Evolutionary conservation across 257 asterid genomes (phyloP), one percentile per base, ranked within the genome.

Genomic region (Solanum peruvianum): DNA sequence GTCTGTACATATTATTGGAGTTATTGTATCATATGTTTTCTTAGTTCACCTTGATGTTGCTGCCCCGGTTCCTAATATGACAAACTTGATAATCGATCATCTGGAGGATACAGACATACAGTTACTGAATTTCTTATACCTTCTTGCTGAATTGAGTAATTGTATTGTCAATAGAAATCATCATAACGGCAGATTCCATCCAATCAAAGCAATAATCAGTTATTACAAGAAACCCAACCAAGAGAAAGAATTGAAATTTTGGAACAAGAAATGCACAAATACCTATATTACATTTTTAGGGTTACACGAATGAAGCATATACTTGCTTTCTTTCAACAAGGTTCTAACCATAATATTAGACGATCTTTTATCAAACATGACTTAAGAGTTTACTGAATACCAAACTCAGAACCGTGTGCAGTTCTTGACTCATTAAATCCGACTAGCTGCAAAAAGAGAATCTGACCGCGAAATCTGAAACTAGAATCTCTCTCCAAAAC

Each of bases 401-500:
- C 76, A 85, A 66, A 85, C 82, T 64, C 64, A 42, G 44, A 49
- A 66, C 60, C 77, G 66, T 10, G 81, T 41, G 80, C 44, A 42
- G 42, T 85, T 41, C 41, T 47, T 47, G 21, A 67, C 76, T 67
- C 60, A 71, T 35, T 33, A 23, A 60, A 27, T 41, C 60, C 21
- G 41, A 71, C 85, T 64, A 41, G 81, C 78, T 42, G 77, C 87
- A 67, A 37, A 85, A 83, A 44, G 69, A 44, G 67, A 27, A 58
- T n/a, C 45, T 10, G 58, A 49, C 23, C 11, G 9, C 5, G 45
- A 10, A 84, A 60, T 66, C 75, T 67, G 77, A 42, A 27, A 35
- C 92, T 88, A 97, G 91, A 97, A 97, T 89, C 99, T 95, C 92
- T 97, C 99, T 62, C 99, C 99, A 88, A 96, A 96, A 72, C 98